These are phyloP conservation scores for Cylindrotheca fusiformis DNA, from an alignment of 108 stramenopile genomes.

Conservation along the genomic window DNA sequence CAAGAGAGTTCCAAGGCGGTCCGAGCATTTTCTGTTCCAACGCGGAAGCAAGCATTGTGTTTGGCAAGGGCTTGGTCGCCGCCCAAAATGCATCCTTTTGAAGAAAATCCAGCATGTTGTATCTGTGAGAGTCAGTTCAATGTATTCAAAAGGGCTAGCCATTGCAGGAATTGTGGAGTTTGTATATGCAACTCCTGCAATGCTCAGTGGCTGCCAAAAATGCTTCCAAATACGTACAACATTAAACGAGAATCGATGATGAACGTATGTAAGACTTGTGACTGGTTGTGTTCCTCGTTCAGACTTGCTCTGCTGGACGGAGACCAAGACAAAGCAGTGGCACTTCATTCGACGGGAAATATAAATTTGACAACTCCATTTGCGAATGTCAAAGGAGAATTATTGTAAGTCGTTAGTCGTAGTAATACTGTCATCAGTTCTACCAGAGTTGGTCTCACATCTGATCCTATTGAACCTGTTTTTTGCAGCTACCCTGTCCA, in stretches of 20 bases:
- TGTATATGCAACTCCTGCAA: conserved; percentile 47
- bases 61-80: conserved; percentile 47
- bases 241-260: conserved; percentile 41
- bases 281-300: conserved; percentile 53
- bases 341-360: conserved; percentile 49
- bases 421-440: background rate
- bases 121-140: conserved; percentile 48
- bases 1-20: conserved; percentile 41
- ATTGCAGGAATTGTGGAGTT: conserved; percentile 68
- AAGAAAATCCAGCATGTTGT: conserved; percentile 32
- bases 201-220: conserved; percentile 49
- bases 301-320: conserved; percentile 59
- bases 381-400: conserved; percentile 59
- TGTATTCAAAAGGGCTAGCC: conserved; percentile 48
- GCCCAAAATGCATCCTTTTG: conserved; percentile 49
- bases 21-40: conserved; percentile 41
- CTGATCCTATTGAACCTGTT: too few species aligned
- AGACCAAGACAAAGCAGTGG: conserved; percentile 47
- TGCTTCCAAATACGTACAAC: conserved; percentile 65
- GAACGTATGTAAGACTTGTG: conserved; percentile 54
- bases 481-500: conserved; percentile 42
- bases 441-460: background rate
- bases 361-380: conserved; percentile 50
- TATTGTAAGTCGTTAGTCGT: conserved; percentile 39
- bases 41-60: conserved; percentile 41